A percentile compares a stretch with the other conserved stretches of the same genome.
Conservation (phyloP, 768 basidiomycete genomes). For the Rhodosporidiobolus odoratus region DNA sequence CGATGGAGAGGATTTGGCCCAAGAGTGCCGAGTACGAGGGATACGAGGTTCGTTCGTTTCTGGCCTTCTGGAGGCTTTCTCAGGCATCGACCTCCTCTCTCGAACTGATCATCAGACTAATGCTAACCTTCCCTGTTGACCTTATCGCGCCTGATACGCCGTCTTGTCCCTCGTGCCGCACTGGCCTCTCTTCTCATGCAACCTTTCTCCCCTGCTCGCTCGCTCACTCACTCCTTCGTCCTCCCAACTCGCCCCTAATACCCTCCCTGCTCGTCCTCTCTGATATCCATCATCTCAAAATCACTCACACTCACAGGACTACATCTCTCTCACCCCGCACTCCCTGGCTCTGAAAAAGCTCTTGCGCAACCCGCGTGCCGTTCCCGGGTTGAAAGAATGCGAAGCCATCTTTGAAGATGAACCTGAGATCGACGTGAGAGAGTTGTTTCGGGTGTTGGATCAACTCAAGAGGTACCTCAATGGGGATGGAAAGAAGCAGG, state of each 20-base stretch:
- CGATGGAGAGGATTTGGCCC: background rate
- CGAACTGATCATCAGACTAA: too few relatives aligned
- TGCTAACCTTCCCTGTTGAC: too few relatives aligned
- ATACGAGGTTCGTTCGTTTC: conserved; percentile 7
- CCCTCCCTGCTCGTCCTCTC: background rate
- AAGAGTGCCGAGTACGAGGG: background rate
- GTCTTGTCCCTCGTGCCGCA: too few relatives aligned
- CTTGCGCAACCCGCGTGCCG: conserved; percentile 1
- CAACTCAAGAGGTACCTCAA: conserved; percentile 52
- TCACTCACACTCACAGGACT: background rate
- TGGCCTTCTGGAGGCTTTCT: too few relatives aligned
- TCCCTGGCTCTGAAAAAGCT: background rate
- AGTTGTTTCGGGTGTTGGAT: conserved; percentile 49
- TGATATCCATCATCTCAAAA: background rate
- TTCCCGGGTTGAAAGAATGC: background rate
- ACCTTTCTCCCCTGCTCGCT: background rate
- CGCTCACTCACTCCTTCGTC: background rate
- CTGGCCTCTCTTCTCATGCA: too few relatives aligned
- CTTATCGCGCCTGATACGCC: too few relatives aligned
- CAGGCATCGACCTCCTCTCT: too few relatives aligned
- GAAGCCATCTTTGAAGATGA: conserved; percentile 24
- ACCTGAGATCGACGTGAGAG: conserved; percentile 4
- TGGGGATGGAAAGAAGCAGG: conserved; percentile 44
- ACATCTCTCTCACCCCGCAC: background rate
- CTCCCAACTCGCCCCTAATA: background rate